Evolutionary conservation across 345 rosid species (phyloP).

Genomic region (Eucalyptus shirleyi): DNA sequence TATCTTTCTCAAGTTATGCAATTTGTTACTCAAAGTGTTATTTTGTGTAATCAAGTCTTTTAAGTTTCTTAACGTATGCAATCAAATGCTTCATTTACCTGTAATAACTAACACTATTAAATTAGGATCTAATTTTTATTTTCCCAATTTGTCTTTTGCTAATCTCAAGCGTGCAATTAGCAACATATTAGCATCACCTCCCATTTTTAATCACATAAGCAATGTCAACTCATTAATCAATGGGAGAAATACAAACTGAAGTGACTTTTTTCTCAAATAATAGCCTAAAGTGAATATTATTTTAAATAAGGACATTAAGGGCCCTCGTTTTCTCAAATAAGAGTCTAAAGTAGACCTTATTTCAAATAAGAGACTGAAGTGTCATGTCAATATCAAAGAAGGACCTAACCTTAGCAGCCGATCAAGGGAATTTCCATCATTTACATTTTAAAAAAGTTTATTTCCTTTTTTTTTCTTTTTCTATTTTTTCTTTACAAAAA

Average conservation of each 20-base stretch:
- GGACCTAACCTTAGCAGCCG: fast-evolving
- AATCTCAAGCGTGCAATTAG: not conserved
- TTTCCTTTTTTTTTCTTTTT: no score
- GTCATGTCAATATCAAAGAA: fast-evolving
- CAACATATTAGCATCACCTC: not conserved
- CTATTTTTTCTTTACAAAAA: no score
- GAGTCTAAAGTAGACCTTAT: fast-evolving
- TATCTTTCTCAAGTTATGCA: not conserved
- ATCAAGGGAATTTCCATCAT: no score
- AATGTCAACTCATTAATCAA: not conserved
- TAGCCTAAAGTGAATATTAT: no score
- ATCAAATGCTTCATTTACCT: not conserved
- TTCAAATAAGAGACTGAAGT: fast-evolving
- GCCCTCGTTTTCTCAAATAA: no score
- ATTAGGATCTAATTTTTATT: not conserved
- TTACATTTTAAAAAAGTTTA: fast-evolving
- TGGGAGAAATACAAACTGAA: fast-evolving
- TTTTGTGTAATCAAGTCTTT: not conserved
- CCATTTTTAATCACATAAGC: not conserved
- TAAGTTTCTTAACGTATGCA: not conserved
- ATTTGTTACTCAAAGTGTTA: not conserved
- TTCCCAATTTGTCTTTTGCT: not conserved
- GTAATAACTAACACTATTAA: not conserved
- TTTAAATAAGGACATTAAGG: no score
- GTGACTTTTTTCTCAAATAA: no score